Evolutionary conservation across 768 basidiomycete species (phyloP), one percentile per base, ranked within the genome.

Genomic region (Amanita jacksonii): DNA sequence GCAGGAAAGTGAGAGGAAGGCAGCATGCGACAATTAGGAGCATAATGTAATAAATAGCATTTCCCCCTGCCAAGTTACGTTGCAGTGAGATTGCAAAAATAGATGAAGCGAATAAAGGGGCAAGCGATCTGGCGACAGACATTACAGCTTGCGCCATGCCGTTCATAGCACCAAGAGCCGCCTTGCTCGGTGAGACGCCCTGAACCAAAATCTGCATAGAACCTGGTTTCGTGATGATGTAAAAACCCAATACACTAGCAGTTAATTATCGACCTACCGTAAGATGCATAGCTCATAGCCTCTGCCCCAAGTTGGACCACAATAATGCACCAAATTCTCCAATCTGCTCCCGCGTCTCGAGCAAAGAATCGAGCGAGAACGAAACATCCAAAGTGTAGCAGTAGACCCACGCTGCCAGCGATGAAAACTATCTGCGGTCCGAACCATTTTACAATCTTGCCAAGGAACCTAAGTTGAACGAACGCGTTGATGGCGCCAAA

Each of bases 401-500:
- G 35, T 27, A 51, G 49, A 35, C 47, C 48, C 8, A 42, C 16
- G 22, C 47, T 46, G 2, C 70, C 59, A 6, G 51, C 34, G 66
- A 75, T 19, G 76, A 56, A 10, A 49, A 62, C 53, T 70, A 72
- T 28, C 72, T 63, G 8, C 3, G 36, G 16, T 13, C 79, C 77
- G 31, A 69, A 69, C 4, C 63, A 57, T 18, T 67, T 62, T 30
- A 76, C 65, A 10, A 73, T 43, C 24, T 54, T 54, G 4, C 69
- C 65, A 48, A 79, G 72, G 56, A 67, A 62, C 47, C 66, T 60
- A 18, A 76, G 49, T 53, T 79, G 77, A 46, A 77, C 56, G 24
- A 72, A 25, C 4, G 73, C 79, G 46, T 73, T 78, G 38, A 68
- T 47, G 15, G 76, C 52, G 6, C 79, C 79, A 48, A 67, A 73